These are phyloP conservation scores for Eustoma russellianum DNA, from an alignment of 257 asterid genomes.

Conservation along the genomic window DNA sequence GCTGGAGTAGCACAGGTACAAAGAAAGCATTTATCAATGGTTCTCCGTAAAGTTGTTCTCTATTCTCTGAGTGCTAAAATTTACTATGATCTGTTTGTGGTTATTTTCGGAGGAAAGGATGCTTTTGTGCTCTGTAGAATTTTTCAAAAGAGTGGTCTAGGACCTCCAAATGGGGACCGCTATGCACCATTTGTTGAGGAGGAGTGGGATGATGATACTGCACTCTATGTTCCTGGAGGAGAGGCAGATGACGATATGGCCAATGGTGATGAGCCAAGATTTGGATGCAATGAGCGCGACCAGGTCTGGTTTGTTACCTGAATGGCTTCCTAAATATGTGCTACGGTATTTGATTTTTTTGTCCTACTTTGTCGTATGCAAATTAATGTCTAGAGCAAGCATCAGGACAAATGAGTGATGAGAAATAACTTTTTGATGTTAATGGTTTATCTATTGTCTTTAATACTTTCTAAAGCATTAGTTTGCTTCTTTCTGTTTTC, in stretches of 20 bases:
- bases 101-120: slow-evolving; percentile 54
- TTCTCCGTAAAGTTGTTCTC: not conserved
- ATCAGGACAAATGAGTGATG: not conserved
- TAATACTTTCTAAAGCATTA: no score
- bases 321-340: not conserved
- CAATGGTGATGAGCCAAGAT: slow-evolving; percentile 62
- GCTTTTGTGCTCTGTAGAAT: slow-evolving; percentile 89
- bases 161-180: slow-evolving; percentile 85
- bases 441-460: no score
- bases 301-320: slow-evolving; percentile 38
- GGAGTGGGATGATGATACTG: slow-evolving; percentile 75
- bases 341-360: not conserved
- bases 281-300: slow-evolving; percentile 35
- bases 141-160: slow-evolving; percentile 89
- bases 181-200: slow-evolving; percentile 92
- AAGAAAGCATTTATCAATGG: slow-evolving; percentile 1
- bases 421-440: not conserved
- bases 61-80: slow-evolving; percentile 14
- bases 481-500: no score
- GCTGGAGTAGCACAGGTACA: slow-evolving; percentile 77
- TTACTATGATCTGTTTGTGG: slow-evolving; percentile 17
- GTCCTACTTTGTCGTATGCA: not conserved
- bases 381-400: not conserved
- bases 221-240: slow-evolving; percentile 53
- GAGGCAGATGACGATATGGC: slow-evolving; percentile 65